These are phyloP conservation scores for Abelmoschus esculentus DNA, from an alignment of 345 rosid genomes.

Conservation along the genomic window DNA sequence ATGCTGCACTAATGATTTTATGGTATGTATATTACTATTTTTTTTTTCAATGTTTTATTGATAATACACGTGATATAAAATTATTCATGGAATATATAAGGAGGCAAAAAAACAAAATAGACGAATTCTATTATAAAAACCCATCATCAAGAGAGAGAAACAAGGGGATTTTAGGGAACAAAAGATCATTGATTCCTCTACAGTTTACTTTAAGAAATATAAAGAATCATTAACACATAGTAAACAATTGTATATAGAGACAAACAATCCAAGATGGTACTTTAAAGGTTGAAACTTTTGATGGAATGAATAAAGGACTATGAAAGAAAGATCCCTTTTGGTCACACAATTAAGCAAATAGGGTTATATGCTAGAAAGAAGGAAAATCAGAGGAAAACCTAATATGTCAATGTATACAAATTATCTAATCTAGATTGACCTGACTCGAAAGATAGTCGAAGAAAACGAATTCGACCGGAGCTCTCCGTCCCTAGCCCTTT, in stretches of 20 bases:
- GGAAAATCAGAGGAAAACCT: background rate
- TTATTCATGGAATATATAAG: too few species aligned
- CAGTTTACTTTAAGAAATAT: slow-evolving; percentile 3
- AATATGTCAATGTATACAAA: slow-evolving; percentile 19
- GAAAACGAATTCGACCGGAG: background rate
- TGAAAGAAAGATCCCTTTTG: slow-evolving; percentile 1
- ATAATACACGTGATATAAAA: too few species aligned
- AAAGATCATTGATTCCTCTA: slow-evolving; percentile 10
- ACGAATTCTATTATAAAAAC: slow-evolving; percentile 6
- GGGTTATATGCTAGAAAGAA: slow-evolving; percentile 1
- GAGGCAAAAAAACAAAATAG: too few species aligned
- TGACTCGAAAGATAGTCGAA: slow-evolving; percentile 8
- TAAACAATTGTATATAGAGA: background rate
- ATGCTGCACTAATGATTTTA: too few species aligned
- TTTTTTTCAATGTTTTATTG: background rate
- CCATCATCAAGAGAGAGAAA: slow-evolving; percentile 17
- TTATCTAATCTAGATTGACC: background rate
- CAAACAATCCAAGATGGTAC: slow-evolving; percentile 11
- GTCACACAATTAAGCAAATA: background rate
- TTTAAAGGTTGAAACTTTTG: slow-evolving; percentile 7
- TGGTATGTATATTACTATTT: too few species aligned
- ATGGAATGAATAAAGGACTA: background rate
- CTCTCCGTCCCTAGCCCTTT: background rate
- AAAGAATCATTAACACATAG: background rate
- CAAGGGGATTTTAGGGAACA: slow-evolving; percentile 36